A percentile compares a stretch with the other conserved stretches of the same genome.
Evolutionary conservation across 2,329 filamentous ascomycete genomes (phyloP).

Genomic region (Claviceps paspali): DNA sequence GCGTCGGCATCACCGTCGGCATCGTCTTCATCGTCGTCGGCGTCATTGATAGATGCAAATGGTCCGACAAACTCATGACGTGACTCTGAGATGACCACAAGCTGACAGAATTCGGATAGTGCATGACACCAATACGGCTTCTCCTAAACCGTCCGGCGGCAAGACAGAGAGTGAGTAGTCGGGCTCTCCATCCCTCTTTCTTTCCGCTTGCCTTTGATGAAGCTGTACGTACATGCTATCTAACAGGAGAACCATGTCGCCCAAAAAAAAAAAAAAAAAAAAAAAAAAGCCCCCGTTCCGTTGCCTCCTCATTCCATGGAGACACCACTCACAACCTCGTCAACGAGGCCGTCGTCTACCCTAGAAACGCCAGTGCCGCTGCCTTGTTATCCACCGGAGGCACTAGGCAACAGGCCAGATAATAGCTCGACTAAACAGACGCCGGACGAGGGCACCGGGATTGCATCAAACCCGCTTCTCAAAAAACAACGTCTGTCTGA

Average conservation of each 20-base stretch:
- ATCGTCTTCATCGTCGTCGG: neutral
- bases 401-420: neutral
- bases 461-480: neutral
- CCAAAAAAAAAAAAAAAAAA: too few relatives aligned
- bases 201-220: neutral
- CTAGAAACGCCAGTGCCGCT: too few relatives aligned
- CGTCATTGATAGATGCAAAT: neutral
- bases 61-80: neutral
- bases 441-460: neutral
- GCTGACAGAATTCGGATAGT: neutral
- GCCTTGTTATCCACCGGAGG: neutral
- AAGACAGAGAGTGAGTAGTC: slow-evolving; percentile 1
- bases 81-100: neutral
- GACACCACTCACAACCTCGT: too few relatives aligned
- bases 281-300: slow-evolving; percentile 1
- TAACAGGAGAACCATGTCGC: too few relatives aligned
- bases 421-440: too few relatives aligned
- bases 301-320: neutral
- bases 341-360: too few relatives aligned
- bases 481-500: neutral
- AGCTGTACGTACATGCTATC: neutral
- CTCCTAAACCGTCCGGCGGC: neutral
- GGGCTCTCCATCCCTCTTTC: neutral
- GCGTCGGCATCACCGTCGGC: neutral
- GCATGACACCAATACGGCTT: neutral